Base-by-base conservation (phyloP, 139 green algal species). In the Penium margaritaceum region DNA sequence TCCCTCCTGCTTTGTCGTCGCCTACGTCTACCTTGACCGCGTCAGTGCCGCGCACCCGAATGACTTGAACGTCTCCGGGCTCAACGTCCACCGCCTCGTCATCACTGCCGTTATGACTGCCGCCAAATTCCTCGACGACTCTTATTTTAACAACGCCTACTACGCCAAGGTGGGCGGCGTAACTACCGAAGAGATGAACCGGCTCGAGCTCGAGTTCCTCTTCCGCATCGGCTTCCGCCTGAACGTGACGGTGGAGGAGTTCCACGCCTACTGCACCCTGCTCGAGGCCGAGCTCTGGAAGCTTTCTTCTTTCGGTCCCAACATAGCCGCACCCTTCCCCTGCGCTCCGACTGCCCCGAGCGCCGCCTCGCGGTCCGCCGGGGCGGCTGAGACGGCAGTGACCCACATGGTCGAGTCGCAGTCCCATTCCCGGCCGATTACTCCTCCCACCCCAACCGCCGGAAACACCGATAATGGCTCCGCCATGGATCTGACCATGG, bases 121-220 rank as follows among this genome's bases (percentile, higher is more conserved):
- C 30, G 85, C 83, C 46, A 93, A 93, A 81, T 87, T 95, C 33
- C 75, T 86, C 36, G 89, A 93, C 69, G 88, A 93, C 74, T 80
- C 84, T 27, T 82, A 86, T 61, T 89, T 86, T 84, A 90, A 84
- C 71, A 91, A 92, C 75, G 55, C 70, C 9, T 89, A 89, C 70
- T 91, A 90, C 62, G 87, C 83, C 47, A 82, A 84, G 65, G 82
- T 87, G 35, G 88, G 88, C 36, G 88, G 88, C 27, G 74, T 92
- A 29, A 77, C 62, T 27, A 84, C 81, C 14, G 70, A 61, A 27
- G 88, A 92, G 82, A 67, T 93, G 30, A 93, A 92, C 67, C 51
- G 57, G 9, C 83, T 92, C 37, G 88, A 92, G 85, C 65, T 90
- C 34, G 70, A 90, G 68, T 76, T 92, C 67, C 81, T 92, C 61